Percentiles rank a stretch among this genome's conserved stretches.
These are phyloP conservation scores for Borovskyia barvae DNA, from an alignment of 208 protist species.

Conservation along the genomic window DNA sequence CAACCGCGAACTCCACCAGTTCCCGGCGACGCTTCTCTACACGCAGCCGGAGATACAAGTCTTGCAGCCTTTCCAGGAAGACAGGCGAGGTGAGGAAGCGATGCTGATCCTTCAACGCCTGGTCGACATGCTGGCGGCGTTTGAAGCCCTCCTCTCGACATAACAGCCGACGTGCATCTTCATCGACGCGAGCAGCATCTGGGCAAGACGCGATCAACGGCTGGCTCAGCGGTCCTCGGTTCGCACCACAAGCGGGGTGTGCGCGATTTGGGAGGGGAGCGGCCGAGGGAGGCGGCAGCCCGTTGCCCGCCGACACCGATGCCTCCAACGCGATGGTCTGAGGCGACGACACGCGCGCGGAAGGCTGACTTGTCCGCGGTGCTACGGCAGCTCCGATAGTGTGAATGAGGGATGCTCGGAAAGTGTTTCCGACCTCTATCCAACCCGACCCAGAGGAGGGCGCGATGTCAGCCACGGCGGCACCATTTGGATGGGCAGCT, in stretches of 20 bases:
- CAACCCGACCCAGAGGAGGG: neutral
- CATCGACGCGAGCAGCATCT: neutral
- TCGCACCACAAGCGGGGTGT: too few relatives aligned
- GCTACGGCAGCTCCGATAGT: constrained; percentile 17
- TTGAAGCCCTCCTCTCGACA: constrained; percentile 41
- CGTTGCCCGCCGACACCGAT: neutral
- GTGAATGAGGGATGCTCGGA: constrained; percentile 17
- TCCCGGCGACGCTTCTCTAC: constrained; percentile 38
- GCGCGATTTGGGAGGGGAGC: too few relatives aligned
- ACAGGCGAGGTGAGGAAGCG: constrained; percentile 18
- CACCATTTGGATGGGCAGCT: neutral
- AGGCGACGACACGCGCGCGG: neutral
- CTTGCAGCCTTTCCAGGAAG: constrained; percentile 23
- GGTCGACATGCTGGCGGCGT: constrained; percentile 28
- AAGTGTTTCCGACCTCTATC: constrained; percentile 15
- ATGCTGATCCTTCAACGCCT: constrained; percentile 17
- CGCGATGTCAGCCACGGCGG: neutral
- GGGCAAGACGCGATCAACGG: neutral
- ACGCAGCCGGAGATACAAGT: constrained; percentile 43
- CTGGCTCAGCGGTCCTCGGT: too few relatives aligned
- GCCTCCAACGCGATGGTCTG: neutral
- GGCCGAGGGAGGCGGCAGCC: too few relatives aligned
- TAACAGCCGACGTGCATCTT: constrained; percentile 26
- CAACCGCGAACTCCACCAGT: constrained; percentile 40
- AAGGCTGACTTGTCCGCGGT: neutral